Percentiles rank a stretch among this genome's conserved stretches.
phyloP scores from a whole-genome alignment of 176 grass and related monocot species.

The Canna indica region DNA sequence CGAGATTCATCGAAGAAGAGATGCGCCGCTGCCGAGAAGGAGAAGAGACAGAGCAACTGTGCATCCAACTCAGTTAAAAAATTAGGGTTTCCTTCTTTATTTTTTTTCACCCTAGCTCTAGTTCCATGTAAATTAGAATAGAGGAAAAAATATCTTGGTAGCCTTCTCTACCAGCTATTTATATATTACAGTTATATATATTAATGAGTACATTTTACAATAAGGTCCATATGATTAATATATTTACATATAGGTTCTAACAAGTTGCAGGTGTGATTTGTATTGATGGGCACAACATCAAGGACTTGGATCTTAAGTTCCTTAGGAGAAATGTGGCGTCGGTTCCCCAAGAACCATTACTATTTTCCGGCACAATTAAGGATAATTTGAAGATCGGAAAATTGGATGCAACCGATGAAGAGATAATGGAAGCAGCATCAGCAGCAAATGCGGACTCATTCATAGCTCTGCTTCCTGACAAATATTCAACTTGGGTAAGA shows the following conservation, averaged over 20 bases:
- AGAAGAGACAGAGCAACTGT: too few relatives aligned
- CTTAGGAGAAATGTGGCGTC: slow-evolving; percentile 34
- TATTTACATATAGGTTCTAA: background rate
- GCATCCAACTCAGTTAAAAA: too few relatives aligned
- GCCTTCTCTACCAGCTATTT: too few relatives aligned
- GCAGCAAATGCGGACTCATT: slow-evolving; percentile 42
- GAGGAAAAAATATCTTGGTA: too few relatives aligned
- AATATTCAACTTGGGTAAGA: slow-evolving; percentile 39
- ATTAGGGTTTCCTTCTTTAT: too few relatives aligned
- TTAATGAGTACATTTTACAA: too few relatives aligned
- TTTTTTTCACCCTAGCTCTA: too few relatives aligned
- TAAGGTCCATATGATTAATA: too few relatives aligned
- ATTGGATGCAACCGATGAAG: slow-evolving; percentile 34
- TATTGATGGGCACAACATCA: slow-evolving; percentile 33
- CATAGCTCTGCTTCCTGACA: slow-evolving; percentile 36
- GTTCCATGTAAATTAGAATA: too few relatives aligned
- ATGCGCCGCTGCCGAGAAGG: too few relatives aligned
- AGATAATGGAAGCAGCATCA: slow-evolving; percentile 29
- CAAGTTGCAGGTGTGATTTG: slow-evolving; percentile 31
- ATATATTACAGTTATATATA: too few relatives aligned
- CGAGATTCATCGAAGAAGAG: too few relatives aligned
- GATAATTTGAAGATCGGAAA: slow-evolving; percentile 47
- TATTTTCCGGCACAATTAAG: slow-evolving; percentile 43
- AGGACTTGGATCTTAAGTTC: slow-evolving; percentile 34
- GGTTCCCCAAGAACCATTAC: slow-evolving; percentile 37